Conservation (phyloP, 108 stramenopile genomes). For the Stephanodiscus triporus region DNA sequence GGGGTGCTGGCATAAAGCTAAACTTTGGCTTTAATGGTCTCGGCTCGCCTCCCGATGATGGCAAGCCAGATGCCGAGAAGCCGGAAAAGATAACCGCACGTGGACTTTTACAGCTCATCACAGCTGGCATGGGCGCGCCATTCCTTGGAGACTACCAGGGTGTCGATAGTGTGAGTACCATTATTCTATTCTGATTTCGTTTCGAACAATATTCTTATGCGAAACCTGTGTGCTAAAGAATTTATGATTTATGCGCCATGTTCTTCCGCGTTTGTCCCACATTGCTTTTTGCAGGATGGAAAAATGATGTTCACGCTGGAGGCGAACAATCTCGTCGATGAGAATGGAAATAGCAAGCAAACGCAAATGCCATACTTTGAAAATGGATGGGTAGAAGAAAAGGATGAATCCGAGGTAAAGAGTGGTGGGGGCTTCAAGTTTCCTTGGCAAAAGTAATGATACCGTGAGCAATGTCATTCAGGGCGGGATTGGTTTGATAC, state of each 20-base stretch:
- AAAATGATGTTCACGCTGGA: constrained; percentile 87
- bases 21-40: constrained; percentile 33
- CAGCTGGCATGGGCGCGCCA: constrained; percentile 81
- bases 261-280: neutral
- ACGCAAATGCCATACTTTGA: constrained; percentile 89
- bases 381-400: constrained; percentile 83
- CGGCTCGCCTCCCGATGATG: constrained; percentile 19
- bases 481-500: neutral
- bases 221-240: neutral
- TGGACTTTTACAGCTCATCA: constrained; percentile 76
- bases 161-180: constrained; percentile 57
- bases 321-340: constrained; percentile 88
- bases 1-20: constrained; percentile 23
- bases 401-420: constrained; percentile 58
- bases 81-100: constrained; percentile 61
- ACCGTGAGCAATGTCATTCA: neutral
- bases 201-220: neutral
- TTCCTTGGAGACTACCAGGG: constrained; percentile 86
- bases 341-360: constrained; percentile 82
- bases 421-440: constrained; percentile 48
- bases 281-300: constrained; percentile 50
- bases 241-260: neutral
- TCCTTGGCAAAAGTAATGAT: constrained; percentile 46
- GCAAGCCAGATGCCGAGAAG: constrained; percentile 21
- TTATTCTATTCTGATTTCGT: neutral